Conservation (phyloP, 768 basidiomycete genomes). For the Psilocybe subaeruginosa region DNA sequence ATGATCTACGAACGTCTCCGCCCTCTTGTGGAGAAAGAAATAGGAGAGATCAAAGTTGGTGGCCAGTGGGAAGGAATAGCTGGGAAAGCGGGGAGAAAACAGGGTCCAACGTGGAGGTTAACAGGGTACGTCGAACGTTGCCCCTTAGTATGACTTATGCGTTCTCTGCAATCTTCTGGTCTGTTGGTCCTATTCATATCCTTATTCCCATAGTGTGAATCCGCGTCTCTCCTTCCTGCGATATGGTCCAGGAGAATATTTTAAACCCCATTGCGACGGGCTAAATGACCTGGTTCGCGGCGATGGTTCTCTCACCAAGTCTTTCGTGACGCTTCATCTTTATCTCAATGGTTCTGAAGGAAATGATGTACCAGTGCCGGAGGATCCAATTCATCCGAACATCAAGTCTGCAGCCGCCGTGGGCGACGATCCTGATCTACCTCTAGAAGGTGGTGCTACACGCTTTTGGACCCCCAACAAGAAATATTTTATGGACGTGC, state of each 20-base stretch:
- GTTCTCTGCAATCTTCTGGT: too few relatives aligned
- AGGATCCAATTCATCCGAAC: constrained; percentile 1
- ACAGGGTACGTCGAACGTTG: constrained; percentile 25
- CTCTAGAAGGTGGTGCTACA: constrained; percentile 39
- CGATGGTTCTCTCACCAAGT: constrained; percentile 30
- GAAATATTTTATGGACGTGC: constrained; percentile 36
- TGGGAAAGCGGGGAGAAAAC: constrained; percentile 29
- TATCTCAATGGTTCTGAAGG: constrained; percentile 40
- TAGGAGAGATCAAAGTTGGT: constrained; percentile 31
- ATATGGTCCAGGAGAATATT: constrained; percentile 46
- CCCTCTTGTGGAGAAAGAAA: constrained; percentile 33
- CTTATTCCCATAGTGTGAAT: constrained; percentile 30
- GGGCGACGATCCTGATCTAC: constrained; percentile 5
- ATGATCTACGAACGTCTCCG: constrained; percentile 34
- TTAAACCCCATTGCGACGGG: constrained; percentile 43
- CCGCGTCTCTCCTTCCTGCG: constrained; percentile 44
- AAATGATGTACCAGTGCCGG: not conserved
- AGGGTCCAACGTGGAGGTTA: constrained; percentile 36
- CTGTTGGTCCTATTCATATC: not conserved
- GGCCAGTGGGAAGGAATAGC: constrained; percentile 34
- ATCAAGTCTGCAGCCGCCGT: not conserved
- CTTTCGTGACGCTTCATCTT: constrained; percentile 45
- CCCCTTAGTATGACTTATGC: not conserved
- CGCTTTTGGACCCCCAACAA: constrained; percentile 40
- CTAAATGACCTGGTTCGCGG: constrained; percentile 26